Base-by-base conservation (phyloP, 192 early-diverging fungal species). In the Irineochytrium annulatum region DNA sequence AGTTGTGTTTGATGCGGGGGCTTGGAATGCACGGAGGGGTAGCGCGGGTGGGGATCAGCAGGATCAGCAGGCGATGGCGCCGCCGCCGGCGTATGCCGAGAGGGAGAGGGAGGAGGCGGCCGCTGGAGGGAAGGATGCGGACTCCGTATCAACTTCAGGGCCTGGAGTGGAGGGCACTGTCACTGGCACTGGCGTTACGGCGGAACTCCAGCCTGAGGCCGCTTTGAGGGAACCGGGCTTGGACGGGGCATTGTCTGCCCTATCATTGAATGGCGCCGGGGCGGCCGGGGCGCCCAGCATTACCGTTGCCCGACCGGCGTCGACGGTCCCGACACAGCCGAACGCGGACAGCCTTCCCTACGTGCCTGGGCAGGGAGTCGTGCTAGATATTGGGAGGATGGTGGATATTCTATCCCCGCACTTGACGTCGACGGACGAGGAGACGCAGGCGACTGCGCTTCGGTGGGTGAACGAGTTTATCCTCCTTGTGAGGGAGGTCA, bases 391-490 rank as follows among this genome's bases (percentile, higher is more conserved):
- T 78, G 84, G 82, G 26, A 79, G 84, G 16, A 91, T 93, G 65
- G 82, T 94, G 0, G 72, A 82, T 29, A 98, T 97, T 32, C 75
- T 98, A 13, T 74, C 85, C 29, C 89, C 90, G 27, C 90, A 96
- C 66, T 71, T 98, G 6, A 78, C 56, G 0, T 63, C 57, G 3
- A 49, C 55, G 70, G 83, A 85, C 58, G 78, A 93, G 70, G 94
- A 97, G 56, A 94, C 92, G 19, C 97, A 98, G 74, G 86, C 81
- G 46, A 94, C 88, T 0, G 92, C 94, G 0, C 68, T 99, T 19
- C 77, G 81, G 39, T 99, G 97, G 97, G 85, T 95, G 46, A 85
- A 89, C 62, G 89, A 89, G 65, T 94, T 99, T 58, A 87, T 94
- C 26, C 71, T 74, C 26, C 73, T 95, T 24, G 89, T 91, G 20